Percentiles rank a stretch among this genome's conserved stretches.
phyloP scores from a whole-genome alignment of 331 rosid species.

The Quercus lobata region DNA sequence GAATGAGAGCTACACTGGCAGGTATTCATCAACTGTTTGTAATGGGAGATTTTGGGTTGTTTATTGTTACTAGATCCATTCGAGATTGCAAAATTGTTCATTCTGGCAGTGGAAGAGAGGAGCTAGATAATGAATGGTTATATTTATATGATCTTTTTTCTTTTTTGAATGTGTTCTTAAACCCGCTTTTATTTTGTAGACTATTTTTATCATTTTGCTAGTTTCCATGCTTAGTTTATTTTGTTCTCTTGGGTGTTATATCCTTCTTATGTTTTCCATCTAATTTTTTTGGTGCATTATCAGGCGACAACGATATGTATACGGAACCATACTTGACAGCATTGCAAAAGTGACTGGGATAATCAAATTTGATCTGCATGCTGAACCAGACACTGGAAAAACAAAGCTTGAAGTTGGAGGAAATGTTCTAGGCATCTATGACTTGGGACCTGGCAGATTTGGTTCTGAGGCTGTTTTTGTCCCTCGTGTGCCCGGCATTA shows the following conservation, averaged over 20 bases:
- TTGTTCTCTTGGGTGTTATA: neutral
- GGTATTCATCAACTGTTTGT: slow-evolving; percentile 35
- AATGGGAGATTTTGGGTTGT: neutral
- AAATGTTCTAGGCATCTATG: slow-evolving; percentile 73
- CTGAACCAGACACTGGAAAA: slow-evolving; percentile 59
- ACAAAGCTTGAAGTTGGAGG: slow-evolving; percentile 81
- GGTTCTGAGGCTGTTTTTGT: slow-evolving; percentile 95
- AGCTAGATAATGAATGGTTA: neutral
- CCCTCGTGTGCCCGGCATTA: slow-evolving; percentile 61
- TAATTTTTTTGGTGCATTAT: too few relatives aligned
- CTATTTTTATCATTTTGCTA: neutral
- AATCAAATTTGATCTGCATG: slow-evolving; percentile 82
- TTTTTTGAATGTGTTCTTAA: neutral
- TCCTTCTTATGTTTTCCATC: neutral
- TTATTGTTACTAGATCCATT: neutral
- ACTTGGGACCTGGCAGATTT: slow-evolving; percentile 77
- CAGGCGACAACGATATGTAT: too few relatives aligned
- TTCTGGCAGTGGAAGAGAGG: neutral
- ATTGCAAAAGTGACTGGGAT: slow-evolving; percentile 79
- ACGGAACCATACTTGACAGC: slow-evolving; percentile 77
- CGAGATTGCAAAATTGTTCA: neutral
- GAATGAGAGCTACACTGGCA: slow-evolving; percentile 91
- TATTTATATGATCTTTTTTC: neutral
- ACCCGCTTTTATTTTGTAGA: neutral
- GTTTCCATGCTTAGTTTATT: neutral